Base-by-base conservation (phyloP, 306 rosid genomes). In the Mimosa pudica region DNA sequence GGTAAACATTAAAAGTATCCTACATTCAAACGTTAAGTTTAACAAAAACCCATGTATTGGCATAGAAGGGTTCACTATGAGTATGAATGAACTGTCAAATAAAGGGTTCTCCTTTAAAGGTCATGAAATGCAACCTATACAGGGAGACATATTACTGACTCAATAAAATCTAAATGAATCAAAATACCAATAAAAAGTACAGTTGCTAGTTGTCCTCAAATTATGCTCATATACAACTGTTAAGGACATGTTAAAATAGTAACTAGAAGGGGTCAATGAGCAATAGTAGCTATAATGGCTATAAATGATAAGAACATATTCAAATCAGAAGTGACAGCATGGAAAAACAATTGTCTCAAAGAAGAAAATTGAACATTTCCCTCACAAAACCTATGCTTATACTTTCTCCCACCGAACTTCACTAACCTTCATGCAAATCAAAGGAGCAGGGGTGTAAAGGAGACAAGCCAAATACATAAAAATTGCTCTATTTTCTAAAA, bases 241-340 rank as follows among this genome's bases (percentile, higher is more conserved):
- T 1, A 71, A 3, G 32, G 14, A 71, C 5, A 71, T 71, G 9
- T 49, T 71, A 71, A 71, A 71, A 71, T 32, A 71, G 61, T 72
- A 72, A 72, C 42, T 72, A 16, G 46, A 71, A 32, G 36, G 38
- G 51, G 67, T 6, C 49, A 51, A 55, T 73, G 52, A 2, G 32
- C 38, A 73, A 35, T 64, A 66, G 52, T 47, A 74, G 44, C 73
- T 68, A 12, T 64, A 10, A 52, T 24, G 33, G 33, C 18, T 42
- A 33, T 80, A 69, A 16, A 47, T 16, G 57, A 80, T 10, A 70
- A 57, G 60, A 66, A 69, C 54, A 42, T 44, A 11, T 42, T 11
- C 65, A 30, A 73, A 65, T 64, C 47, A 79, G 77, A 79, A 49
- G 62, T 8, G 30, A 52, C 51, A 18, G 54, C 44, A 61, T 42